A percentile compares a stretch with the other conserved stretches of the same genome.
Evolutionary conservation across 768 basidiomycete genomes (phyloP).

Genomic region (Ramaria rubella): DNA sequence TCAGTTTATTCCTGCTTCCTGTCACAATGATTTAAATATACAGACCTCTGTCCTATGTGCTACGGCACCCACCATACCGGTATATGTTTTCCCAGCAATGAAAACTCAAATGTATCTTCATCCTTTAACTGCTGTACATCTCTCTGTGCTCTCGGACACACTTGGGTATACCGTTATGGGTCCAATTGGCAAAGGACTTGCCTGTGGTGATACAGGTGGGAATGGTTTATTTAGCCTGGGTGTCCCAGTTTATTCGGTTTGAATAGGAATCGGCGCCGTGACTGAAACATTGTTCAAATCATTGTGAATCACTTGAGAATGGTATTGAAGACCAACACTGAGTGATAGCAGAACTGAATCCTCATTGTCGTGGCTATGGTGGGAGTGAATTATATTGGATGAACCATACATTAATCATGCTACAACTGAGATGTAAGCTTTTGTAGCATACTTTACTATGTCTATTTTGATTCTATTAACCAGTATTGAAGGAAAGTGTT

Average conservation of each 20-base stretch:
- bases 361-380: too few species aligned
- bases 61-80: constrained; percentile 74
- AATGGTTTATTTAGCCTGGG: not conserved
- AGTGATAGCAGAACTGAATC: too few species aligned
- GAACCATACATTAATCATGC: too few species aligned
- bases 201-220: constrained; percentile 88
- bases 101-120: constrained; percentile 98
- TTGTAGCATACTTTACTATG: too few species aligned
- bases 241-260: not conserved
- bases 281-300: constrained; percentile 78
- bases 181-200: constrained; percentile 80
- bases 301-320: constrained; percentile 50
- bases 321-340: not conserved
- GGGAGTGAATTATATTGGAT: too few species aligned
- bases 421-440: too few species aligned
- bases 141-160: constrained; percentile 65
- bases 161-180: constrained; percentile 78
- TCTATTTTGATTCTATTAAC: too few species aligned
- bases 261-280: constrained; percentile 93
- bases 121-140: constrained; percentile 80
- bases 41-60: constrained; percentile 81
- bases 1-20: not conserved
- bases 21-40: not conserved
- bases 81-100: constrained; percentile 95
- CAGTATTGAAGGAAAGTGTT: too few species aligned